A percentile compares a stretch with the other conserved stretches of the same genome.
Conservation (phyloP, 1,284 basidiomycete genomes). For the Cryptococcus amylolentus region DNA sequence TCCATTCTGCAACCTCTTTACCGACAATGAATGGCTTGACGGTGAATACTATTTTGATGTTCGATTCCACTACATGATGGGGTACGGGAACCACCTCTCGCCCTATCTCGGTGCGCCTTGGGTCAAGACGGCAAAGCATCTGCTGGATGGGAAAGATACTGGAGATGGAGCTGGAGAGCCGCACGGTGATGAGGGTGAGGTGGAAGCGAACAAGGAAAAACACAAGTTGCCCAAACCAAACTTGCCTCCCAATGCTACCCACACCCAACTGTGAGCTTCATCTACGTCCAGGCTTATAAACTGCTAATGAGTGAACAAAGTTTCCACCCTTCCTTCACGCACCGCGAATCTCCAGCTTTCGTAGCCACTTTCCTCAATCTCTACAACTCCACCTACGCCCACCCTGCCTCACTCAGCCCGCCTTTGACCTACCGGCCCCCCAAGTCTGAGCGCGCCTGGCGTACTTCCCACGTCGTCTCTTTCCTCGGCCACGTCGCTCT, state of each 20-base stretch:
- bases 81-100: constrained; percentile 45
- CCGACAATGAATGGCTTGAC: constrained; percentile 45
- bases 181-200: not conserved
- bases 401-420: constrained; percentile 31
- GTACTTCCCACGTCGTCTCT: constrained; percentile 49
- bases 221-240: constrained; percentile 34
- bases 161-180: constrained; percentile 15
- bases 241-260: constrained; percentile 45
- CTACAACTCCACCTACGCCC: constrained; percentile 44
- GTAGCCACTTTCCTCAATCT: constrained; percentile 50
- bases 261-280: constrained; percentile 37
- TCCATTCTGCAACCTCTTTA: constrained; percentile 47
- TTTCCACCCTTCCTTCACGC: constrained; percentile 51
- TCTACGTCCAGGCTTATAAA: not conserved
- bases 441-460: constrained; percentile 36
- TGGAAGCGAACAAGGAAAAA: constrained; percentile 9
- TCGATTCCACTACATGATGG: constrained; percentile 50
- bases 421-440: constrained; percentile 30
- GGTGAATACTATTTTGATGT: constrained; percentile 49
- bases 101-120: constrained; percentile 50
- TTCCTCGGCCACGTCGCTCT: constrained; percentile 52
- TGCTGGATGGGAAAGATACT: constrained; percentile 40
- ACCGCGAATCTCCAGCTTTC: constrained; percentile 52
- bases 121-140: constrained; percentile 48
- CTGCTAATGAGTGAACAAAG: constrained; percentile 14